Conservation (phyloP, 1,284 basidiomycete genomes). For the Boletellus deceptivus region DNA sequence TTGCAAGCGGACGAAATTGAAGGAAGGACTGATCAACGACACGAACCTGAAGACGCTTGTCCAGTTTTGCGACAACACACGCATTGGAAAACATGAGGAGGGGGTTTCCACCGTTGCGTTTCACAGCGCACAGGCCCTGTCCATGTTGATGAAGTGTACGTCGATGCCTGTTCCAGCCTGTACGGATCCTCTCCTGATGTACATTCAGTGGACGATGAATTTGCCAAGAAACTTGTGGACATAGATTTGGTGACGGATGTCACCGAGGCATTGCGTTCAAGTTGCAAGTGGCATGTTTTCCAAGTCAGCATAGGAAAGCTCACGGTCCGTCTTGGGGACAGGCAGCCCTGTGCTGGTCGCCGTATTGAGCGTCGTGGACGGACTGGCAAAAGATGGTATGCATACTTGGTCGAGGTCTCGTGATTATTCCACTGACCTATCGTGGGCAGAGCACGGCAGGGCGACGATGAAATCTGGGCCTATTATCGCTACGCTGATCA, state of each 20-base stretch:
- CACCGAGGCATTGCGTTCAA: conserved; percentile 13
- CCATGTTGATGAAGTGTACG: conserved; percentile 25
- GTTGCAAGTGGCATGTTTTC: conserved; percentile 12
- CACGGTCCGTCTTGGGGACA: conserved; percentile 7
- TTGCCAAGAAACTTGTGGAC: conserved; percentile 15
- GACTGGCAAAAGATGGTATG: conserved; percentile 20
- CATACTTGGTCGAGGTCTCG: background rate
- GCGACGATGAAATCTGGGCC: conserved; percentile 5
- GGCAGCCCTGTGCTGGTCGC: conserved; percentile 23
- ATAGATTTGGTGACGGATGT: conserved; percentile 21
- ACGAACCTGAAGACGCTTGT: conserved; percentile 21
- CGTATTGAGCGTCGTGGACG: conserved; percentile 20
- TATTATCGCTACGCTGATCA: conserved; percentile 19
- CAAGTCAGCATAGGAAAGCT: background rate
- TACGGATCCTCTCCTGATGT: background rate
- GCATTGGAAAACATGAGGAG: conserved; percentile 15
- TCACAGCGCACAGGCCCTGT: conserved; percentile 29
- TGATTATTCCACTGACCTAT: background rate
- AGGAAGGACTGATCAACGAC: conserved; percentile 14
- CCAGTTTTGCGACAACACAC: conserved; percentile 15
- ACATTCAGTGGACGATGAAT: conserved; percentile 13
- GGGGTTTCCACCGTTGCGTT: conserved; percentile 22
- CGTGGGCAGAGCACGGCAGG: conserved; percentile 9
- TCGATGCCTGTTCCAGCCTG: background rate
- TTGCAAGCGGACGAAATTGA: conserved; percentile 23